These are phyloP conservation scores for Acanthamoeba culbertsoni DNA, from an alignment of 208 protist genomes.

Conservation along the genomic window DNA sequence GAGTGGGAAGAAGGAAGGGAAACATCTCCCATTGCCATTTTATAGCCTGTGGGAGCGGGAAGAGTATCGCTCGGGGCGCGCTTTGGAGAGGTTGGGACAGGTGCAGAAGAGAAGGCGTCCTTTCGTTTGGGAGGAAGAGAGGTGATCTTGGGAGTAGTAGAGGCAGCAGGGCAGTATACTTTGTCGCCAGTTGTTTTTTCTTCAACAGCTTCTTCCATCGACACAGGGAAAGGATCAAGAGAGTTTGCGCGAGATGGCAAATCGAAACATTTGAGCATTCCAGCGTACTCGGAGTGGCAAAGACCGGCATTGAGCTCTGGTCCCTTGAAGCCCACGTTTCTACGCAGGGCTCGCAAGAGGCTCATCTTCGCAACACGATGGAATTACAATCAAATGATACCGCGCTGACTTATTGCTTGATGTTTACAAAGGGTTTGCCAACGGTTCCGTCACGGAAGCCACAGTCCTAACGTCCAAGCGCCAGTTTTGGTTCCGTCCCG, in stretches of 20 bases:
- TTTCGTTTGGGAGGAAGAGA: neutral
- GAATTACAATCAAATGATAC: too few species aligned
- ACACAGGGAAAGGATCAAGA: constrained; percentile 25
- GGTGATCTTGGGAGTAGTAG: neutral
- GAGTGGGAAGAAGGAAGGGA: too few species aligned
- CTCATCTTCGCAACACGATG: neutral
- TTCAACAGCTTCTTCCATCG: constrained; percentile 7
- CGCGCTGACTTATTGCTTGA: too few species aligned
- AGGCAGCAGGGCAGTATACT: neutral
- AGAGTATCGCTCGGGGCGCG: too few species aligned
- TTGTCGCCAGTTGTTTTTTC: neutral
- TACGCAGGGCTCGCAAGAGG: neutral
- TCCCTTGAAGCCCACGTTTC: neutral
- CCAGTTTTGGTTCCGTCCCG: too few species aligned
- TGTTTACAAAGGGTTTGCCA: too few species aligned
- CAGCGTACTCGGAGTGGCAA: constrained; percentile 1
- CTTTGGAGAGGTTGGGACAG: too few species aligned
- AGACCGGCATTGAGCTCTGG: neutral
- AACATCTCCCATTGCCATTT: too few species aligned
- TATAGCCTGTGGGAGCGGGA: too few species aligned
- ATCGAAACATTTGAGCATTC: constrained; percentile 50
- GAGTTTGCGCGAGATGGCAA: constrained; percentile 39
- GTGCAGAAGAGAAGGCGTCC: neutral
- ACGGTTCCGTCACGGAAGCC: too few species aligned
- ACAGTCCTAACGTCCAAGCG: too few species aligned